These are phyloP conservation scores for Eugenia klotzschiana DNA, from an alignment of 441 rosid species.

Conservation along the genomic window DNA sequence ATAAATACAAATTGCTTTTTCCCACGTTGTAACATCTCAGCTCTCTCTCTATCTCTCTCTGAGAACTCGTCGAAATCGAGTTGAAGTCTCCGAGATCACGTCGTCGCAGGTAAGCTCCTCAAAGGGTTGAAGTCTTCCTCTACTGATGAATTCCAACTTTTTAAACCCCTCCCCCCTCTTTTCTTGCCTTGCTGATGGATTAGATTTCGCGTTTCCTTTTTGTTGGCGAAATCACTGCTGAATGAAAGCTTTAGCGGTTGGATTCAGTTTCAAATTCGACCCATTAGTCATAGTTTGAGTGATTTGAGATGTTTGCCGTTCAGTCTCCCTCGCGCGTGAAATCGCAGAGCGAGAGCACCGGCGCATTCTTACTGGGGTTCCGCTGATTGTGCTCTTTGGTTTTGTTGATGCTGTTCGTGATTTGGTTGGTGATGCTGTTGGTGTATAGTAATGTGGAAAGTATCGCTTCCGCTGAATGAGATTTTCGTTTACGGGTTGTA, in stretches of 20 bases:
- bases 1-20: not conserved
- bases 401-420: not conserved
- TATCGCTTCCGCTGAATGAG: not conserved
- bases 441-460: not conserved
- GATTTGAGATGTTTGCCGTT: not conserved
- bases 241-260: not conserved
- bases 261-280: not conserved
- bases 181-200: not conserved
- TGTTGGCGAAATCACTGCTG: not conserved
- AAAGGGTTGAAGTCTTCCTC: not conserved
- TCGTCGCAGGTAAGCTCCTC: not conserved
- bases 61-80: not conserved
- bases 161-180: not conserved
- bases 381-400: not conserved
- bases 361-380: not conserved
- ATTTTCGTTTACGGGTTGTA: not conserved
- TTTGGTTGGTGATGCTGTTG: not conserved
- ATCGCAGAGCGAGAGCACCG: not conserved
- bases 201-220: not conserved
- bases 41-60: not conserved
- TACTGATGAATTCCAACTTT: not conserved
- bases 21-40: too few relatives aligned
- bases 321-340: not conserved
- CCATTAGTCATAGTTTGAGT: not conserved
- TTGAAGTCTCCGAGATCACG: not conserved